Conservation (phyloP, 129 eudicot genomes). For the Daucus carota region DNA sequence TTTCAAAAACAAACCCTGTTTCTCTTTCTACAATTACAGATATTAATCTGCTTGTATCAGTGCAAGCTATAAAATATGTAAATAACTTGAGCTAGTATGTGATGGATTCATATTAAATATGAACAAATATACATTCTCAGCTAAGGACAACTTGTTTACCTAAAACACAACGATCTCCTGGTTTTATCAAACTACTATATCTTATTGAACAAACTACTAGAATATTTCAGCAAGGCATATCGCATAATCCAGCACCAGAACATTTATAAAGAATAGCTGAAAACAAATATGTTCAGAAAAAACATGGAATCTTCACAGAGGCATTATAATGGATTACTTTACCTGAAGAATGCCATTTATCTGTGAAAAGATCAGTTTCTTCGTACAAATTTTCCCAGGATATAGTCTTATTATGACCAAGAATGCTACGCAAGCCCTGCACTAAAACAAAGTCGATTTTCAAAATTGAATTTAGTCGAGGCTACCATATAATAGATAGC, state of each 20-base stretch:
- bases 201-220: neutral
- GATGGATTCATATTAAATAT: neutral
- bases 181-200: neutral
- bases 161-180: neutral
- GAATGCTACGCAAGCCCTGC: conserved; percentile 70
- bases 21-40: too few species aligned
- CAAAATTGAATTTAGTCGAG: neutral
- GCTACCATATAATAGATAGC: neutral
- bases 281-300: neutral
- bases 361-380: conserved; percentile 65
- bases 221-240: neutral
- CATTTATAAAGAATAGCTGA: neutral
- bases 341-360: conserved; percentile 93
- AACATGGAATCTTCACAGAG: neutral
- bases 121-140: neutral
- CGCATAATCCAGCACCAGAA: neutral
- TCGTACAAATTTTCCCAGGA: conserved; percentile 67
- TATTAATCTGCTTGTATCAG: too few species aligned
- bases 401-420: conserved; percentile 51
- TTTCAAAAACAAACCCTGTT: too few species aligned
- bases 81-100: neutral
- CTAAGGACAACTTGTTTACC: neutral
- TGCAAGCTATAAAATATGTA: too few species aligned
- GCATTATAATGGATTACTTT: conserved; percentile 14
- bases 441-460: neutral